Evolutionary conservation across 129 eudicot species (phyloP), one percentile per base, ranked within the genome.

Genomic region (Arctium minus): DNA sequence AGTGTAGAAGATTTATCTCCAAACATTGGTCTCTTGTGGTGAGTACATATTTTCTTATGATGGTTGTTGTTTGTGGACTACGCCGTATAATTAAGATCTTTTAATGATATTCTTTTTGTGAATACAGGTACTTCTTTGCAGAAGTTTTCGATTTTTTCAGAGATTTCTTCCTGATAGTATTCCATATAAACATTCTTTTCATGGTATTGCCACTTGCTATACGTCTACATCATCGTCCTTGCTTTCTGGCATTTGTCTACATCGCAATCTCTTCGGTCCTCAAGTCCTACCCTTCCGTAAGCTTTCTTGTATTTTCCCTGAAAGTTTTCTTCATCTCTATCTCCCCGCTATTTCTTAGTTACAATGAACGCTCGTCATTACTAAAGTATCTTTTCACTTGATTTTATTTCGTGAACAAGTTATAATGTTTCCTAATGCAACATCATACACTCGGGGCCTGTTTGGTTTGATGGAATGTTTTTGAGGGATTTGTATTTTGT

Each of bases 91-190:
- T 70, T 70, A 65, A 72, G 36, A 39, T 72, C 72, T 4, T 27
- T 27, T 42, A 22, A 83, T 83, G 33, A 50, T 37, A 53, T 81
- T 70, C 7, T 70, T 8, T 10, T 2, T 80, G 77, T 82, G 42
- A 69, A 75, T 85, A 84, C 94, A 95, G 98, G 99, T 96, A 96
- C 95, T 93, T 96, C 89, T 96, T 96, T 79, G 99, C 99, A 6
- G 99, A 96, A 87, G 99, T 96, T 75, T 96, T 96, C 82, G 98
- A 96, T 78, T 93, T 93, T 76, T 96, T 96, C 93, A 87, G 95
- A 88, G 82, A 84, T 62, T 96, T 96, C 85, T 96, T 96, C 82
- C 81, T 96, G 88, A 91, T 96, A 56, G 97, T 93, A 71, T 91
- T 93, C 80, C 95, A 93, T 76, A 91, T 90, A 78, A 96, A 96